Conservation (phyloP, 768 basidiomycete genomes). For the Auricularia cornea region DNA sequence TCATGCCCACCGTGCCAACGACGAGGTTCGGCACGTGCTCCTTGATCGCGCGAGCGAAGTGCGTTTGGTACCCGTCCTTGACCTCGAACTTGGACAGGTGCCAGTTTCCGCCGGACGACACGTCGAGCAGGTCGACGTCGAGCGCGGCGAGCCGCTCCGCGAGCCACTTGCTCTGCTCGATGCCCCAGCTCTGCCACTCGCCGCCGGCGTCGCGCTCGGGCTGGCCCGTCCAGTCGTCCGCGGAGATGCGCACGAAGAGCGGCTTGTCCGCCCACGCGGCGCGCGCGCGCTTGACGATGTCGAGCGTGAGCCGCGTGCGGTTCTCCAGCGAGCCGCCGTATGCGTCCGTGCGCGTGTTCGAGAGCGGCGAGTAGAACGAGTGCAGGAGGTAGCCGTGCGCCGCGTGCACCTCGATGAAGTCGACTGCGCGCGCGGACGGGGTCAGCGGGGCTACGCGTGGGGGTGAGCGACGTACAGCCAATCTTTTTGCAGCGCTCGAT, state of each 20-base stretch:
- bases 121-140: conserved; percentile 73
- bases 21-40: conserved; percentile 45
- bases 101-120: conserved; percentile 61
- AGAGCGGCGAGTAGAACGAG: conserved; percentile 63
- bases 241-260: conserved; percentile 64
- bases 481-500: conserved; percentile 45
- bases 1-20: conserved; percentile 63
- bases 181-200: conserved; percentile 61
- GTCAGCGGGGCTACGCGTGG: conserved; percentile 8
- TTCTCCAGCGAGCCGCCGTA: conserved; percentile 72
- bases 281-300: conserved; percentile 44
- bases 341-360: conserved; percentile 59
- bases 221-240: conserved; percentile 60
- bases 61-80: conserved; percentile 59
- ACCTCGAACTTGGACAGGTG: conserved; percentile 47
- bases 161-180: conserved; percentile 63
- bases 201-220: conserved; percentile 49
- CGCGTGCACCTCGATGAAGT: conserved; percentile 64
- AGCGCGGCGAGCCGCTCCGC: conserved; percentile 46
- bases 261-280: conserved; percentile 55
- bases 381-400: conserved; percentile 69
- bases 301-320: conserved; percentile 59
- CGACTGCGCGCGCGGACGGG: conserved; percentile 31
- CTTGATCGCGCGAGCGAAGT: conserved; percentile 60
- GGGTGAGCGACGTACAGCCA: conserved; percentile 43